Evolutionary conservation across 2,329 filamentous ascomycete genomes (phyloP), one percentile per base, ranked within the genome.

Genomic region (Pseudopithomyces chartarum): DNA sequence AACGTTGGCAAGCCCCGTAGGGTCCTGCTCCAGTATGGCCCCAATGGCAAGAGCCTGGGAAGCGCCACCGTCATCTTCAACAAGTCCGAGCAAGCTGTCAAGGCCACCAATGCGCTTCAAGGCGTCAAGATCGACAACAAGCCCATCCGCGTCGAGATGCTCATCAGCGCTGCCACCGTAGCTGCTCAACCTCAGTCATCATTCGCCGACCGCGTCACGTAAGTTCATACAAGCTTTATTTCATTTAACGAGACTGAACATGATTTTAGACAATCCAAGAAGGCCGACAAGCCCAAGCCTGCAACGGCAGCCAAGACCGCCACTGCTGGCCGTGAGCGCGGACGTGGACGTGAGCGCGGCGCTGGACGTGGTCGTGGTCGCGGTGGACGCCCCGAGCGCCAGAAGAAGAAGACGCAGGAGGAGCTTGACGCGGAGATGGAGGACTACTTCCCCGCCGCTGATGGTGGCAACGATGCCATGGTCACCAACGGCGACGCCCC

Each of bases 401-500:
- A 78, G 82, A 79, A 83, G 81, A 98, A 98, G 90, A 99, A 98
- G 90, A 96, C 92, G 0, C 87, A 90, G 1, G 94, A 97, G 75
- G 93, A 99, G 80, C 87, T 99, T 23, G 95, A 99, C 76, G 92
- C 91, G 4, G 95, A 99, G 77, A 99, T 99, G 95, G 88, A 87
- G 19, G 95, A 98, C 77, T 99, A 99, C 81, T 98, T 96, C 74
- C 87, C 83, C 52, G 74, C 75, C 29, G 79, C 73, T 47, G 73
- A 76, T 36, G 79, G 78, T 51, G 76, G 73, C 51, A 74, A 79
- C 51, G 77, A 78, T 52, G 77, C 74, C 58, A 79, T 80, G 55
- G 73, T 79, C 4, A 74, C 76, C 42, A 81, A 79, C 58, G 80
- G 78, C 43, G 65, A 61, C 36, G 79, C 80, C 59, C 82, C 57